These are phyloP conservation scores for Hirsutella thompsonii DNA, from an alignment of 2,329 filamentous ascomycete genomes.

Conservation along the genomic window DNA sequence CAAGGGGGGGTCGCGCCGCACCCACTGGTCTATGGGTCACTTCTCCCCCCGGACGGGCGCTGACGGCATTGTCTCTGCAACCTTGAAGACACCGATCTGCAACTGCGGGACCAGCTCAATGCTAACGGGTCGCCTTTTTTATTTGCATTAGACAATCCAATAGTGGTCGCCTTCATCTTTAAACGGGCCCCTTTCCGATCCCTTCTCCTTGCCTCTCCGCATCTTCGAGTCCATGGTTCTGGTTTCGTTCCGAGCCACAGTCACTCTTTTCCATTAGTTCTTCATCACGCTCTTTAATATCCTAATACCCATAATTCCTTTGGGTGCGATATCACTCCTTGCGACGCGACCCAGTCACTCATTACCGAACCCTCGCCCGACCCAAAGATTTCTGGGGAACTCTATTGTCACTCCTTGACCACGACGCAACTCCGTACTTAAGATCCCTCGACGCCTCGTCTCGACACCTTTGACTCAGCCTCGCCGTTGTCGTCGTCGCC, in stretches of 20 bases:
- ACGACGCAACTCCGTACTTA: constrained; percentile 7
- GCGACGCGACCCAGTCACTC: constrained; percentile 15
- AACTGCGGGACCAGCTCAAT: constrained; percentile 8
- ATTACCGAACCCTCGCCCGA: constrained; percentile 26
- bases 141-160: constrained; percentile 16
- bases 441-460: constrained; percentile 3
- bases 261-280: constrained; percentile 41
- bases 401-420: constrained; percentile 32
- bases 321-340: constrained; percentile 25
- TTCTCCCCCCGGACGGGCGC: constrained; percentile 3
- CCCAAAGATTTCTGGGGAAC: constrained; percentile 40
- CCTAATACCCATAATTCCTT: constrained; percentile 35
- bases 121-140: constrained; percentile 19
- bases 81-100: constrained; percentile 11
- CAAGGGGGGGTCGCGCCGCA: constrained; percentile 16
- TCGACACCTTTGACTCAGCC: constrained; percentile 1
- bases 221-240: constrained; percentile 25
- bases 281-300: constrained; percentile 47
- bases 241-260: constrained; percentile 35
- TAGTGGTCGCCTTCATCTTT: constrained; percentile 28
- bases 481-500: background rate
- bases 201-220: constrained; percentile 21
- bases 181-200: constrained; percentile 32
- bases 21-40: constrained; percentile 8
- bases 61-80: constrained; percentile 8